phyloP scores from a whole-genome alignment of 352 stramenopile genomes.

The Thraustochytrium sp. region DNA sequence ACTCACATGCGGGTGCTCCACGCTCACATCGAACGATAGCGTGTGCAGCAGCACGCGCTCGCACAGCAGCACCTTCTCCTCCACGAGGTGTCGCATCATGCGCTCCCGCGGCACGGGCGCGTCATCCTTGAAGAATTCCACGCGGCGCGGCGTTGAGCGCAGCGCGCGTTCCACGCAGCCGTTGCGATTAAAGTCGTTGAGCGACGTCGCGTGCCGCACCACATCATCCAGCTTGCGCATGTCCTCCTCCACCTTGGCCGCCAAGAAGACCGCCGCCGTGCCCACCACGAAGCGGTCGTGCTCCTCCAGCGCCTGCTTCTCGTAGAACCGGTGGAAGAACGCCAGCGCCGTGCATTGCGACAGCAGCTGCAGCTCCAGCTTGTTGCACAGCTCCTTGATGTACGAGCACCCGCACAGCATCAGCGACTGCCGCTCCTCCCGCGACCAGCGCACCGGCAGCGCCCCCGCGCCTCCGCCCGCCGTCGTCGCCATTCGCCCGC shows the following conservation, averaged over 20 bases:
- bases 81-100: not conserved
- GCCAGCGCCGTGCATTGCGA: slow-evolving; percentile 71
- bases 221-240: slow-evolving; percentile 69
- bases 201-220: slow-evolving; percentile 56
- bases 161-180: not conserved
- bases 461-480: not conserved
- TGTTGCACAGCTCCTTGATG: slow-evolving; percentile 71
- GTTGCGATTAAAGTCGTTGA: slow-evolving; percentile 26
- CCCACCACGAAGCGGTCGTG: slow-evolving; percentile 76
- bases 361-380: slow-evolving; percentile 68
- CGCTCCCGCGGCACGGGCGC: not conserved
- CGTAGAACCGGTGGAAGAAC: slow-evolving; percentile 78
- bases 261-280: slow-evolving; percentile 68
- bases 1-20: slow-evolving; percentile 73
- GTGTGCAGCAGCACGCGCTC: slow-evolving; percentile 71
- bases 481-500: not conserved
- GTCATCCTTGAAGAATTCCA: not conserved
- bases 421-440: not conserved
- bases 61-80: slow-evolving; percentile 46
- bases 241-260: slow-evolving; percentile 71
- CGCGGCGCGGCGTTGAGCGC: not conserved
- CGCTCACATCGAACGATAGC: slow-evolving; percentile 70
- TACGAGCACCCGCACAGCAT: slow-evolving; percentile 19
- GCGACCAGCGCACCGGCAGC: not conserved
- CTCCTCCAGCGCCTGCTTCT: slow-evolving; percentile 68